These are phyloP conservation scores for Misopates orontium DNA, from an alignment of 257 asterid genomes.

Conservation along the genomic window DNA sequence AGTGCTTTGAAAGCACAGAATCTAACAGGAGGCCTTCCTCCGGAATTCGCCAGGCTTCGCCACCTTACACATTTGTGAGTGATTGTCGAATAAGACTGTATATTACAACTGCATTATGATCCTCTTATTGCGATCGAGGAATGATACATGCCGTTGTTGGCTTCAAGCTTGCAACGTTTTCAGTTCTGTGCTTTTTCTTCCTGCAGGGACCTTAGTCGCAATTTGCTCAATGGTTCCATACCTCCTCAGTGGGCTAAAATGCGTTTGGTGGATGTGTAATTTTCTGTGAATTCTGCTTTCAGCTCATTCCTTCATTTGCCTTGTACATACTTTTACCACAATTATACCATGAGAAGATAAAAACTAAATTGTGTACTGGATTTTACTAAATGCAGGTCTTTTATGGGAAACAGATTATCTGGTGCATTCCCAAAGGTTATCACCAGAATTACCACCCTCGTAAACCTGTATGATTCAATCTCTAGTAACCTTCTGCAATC, in stretches of 20 bases:
- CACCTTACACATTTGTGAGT: conserved; percentile 76
- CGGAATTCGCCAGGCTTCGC: conserved; percentile 68
- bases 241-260: conserved; percentile 75
- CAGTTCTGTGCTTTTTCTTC: background rate
- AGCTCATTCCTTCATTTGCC: conserved; percentile 13
- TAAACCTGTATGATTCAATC: conserved; percentile 58
- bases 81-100: background rate
- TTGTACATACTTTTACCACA: background rate
- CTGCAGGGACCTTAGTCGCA: conserved; percentile 93
- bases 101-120: conserved; percentile 18
- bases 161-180: background rate
- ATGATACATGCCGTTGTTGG: background rate
- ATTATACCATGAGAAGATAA: background rate
- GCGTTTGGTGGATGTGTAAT: conserved; percentile 70
- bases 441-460: conserved; percentile 62
- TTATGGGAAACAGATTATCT: conserved; percentile 87
- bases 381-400: conserved; percentile 56
- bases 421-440: conserved; percentile 83
- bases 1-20: conserved; percentile 92
- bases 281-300: conserved; percentile 15
- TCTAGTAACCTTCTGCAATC: conserved; percentile 10
- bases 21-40: conserved; percentile 66
- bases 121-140: background rate
- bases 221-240: conserved; percentile 64
- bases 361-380: background rate